Base-by-base conservation (phyloP, 2,329 filamentous ascomycete genomes). In the Phaeophleospora eucalypticola region DNA sequence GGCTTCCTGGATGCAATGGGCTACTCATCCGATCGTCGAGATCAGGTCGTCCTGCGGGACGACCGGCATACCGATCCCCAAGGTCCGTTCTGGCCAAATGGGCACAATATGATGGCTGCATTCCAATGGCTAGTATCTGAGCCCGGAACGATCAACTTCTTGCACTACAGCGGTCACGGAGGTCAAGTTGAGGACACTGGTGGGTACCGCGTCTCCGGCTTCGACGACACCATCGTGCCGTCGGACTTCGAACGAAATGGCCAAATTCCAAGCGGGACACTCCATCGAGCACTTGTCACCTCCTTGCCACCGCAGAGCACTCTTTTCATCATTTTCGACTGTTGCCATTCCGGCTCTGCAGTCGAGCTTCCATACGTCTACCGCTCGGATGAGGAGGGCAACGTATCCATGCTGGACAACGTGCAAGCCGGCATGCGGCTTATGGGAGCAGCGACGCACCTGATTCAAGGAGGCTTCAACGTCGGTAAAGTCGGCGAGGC, bases 131-230 rank as follows among this genome's bases (percentile, higher is more conserved):
- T 82, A 2, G 73, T 81, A 36, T 70, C 65, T 19, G 71, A 76
- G 44, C 74, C 78, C 0, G 72, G 73, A 8, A 76, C 75, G 45
- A 71, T 67, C 7, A 64, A 76, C 15, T 81, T 80, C 67, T 61
- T 82, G 41, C 78, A 79, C 52, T 82, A 82, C 54, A 78, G 75
- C 0, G 79, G 79, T 1, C 79, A 82, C 51, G 79, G 79, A 43
- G 74, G 78, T 35, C 77, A 79, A 60, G 50, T 53, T 1, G 43
- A 35, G 18, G 50, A 53, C 29, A 47, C 34, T 9, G 34, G 43
- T 9, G 3, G 46, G 24, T 45, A 58, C 20, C 49, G 61, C 7
- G 49, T 54, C 4, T 54, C 68, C n/a, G 53, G 58, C 21, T 58
- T 60, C 43, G 51, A 60, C 42, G 58, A 63, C 48, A 63, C 63